These are phyloP conservation scores for Boechera stricta DNA, from an alignment of 345 rosid genomes.

Conservation along the genomic window DNA sequence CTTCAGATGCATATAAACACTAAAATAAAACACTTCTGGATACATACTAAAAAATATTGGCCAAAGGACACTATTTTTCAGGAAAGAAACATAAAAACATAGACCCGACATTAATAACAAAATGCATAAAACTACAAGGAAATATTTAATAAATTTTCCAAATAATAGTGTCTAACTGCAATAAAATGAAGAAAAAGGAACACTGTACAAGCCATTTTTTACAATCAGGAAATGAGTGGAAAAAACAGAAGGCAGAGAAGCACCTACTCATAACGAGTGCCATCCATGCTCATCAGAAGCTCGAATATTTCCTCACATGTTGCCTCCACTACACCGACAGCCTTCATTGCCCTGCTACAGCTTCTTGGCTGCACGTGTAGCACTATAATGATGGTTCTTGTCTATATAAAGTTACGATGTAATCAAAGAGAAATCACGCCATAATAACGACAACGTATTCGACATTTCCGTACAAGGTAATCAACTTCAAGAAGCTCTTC, in stretches of 20 bases:
- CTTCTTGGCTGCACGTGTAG: constrained; percentile 87
- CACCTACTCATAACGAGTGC: constrained; percentile 97
- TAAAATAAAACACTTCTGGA: constrained; percentile 18
- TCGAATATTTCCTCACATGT: constrained; percentile 97
- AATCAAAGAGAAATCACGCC: constrained; percentile 27
- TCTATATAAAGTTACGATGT: constrained; percentile 31
- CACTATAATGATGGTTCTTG: constrained; percentile 41
- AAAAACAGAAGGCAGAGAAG: constrained; percentile 33
- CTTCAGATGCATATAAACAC: constrained; percentile 27
- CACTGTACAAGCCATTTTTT: constrained; percentile 16
- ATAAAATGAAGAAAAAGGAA: constrained; percentile 16
- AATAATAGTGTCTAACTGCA: constrained; percentile 3
- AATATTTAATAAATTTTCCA: neutral
- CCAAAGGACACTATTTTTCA: neutral
- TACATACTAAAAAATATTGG: constrained; percentile 2
- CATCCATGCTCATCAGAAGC: constrained; percentile 99
- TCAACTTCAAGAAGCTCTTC: constrained; percentile 99
- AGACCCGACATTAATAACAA: constrained; percentile 13
- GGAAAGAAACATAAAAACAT: constrained; percentile 19
- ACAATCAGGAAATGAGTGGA: constrained; percentile 2
- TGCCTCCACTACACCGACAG: constrained; percentile 99
- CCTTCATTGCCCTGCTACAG: constrained; percentile 99
- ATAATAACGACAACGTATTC: constrained; percentile 4
- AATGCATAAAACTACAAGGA: neutral
- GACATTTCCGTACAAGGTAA: constrained; percentile 78